Evolutionary conservation across 1,284 basidiomycete species (phyloP), one percentile per base, ranked within the genome.

Genomic region (Sporisorium exsertum): DNA sequence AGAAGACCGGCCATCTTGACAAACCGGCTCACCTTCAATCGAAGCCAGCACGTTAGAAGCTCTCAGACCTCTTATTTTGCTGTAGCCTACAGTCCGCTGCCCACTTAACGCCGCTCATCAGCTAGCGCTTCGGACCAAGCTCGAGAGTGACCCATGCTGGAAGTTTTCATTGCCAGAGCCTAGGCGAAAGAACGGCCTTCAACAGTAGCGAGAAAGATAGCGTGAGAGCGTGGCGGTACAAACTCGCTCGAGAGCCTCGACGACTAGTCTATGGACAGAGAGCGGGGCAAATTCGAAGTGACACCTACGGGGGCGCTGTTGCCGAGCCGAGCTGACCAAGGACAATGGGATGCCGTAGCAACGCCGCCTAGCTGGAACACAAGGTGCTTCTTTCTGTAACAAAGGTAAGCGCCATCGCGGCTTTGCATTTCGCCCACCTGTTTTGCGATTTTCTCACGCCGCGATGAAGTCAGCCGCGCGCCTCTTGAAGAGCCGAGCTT

Each of bases 171-270:
- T 32, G 29, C 29, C 29, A 32, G 29, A 32, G 10, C 10, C 29
- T 32, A 5, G 29, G 29, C 40, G n/a, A n/a, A 45, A 20, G 43
- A 45, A 45, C 49, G 20, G 27, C 8, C 32, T 20, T 32, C 33
- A 12, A 13, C 12, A 12, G 49, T 33, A 53, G 33, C 51, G 51
- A 53, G 33, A 13, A 15, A 3, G 24, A 37, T 37, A 54, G 52
- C 52, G 52, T 54, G 52, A 42, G 52, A 54, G 24, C 37, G 52
- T 54, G 35, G 52, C 52, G 37, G 52, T 40, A 54, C 33, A 49
- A 4, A 7, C 15, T 24, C 29, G 5, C 29, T 45, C 12, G 7
- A 24, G 12, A 46, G 45, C 45, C 45, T 24, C 22, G 37, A 40
- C 22, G 13, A 40, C 45, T 10, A 8, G 43, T 45, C 45, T 46